These are phyloP conservation scores for Colletotrichum trifolii DNA, from an alignment of 2,329 filamentous ascomycete genomes.

Conservation along the genomic window DNA sequence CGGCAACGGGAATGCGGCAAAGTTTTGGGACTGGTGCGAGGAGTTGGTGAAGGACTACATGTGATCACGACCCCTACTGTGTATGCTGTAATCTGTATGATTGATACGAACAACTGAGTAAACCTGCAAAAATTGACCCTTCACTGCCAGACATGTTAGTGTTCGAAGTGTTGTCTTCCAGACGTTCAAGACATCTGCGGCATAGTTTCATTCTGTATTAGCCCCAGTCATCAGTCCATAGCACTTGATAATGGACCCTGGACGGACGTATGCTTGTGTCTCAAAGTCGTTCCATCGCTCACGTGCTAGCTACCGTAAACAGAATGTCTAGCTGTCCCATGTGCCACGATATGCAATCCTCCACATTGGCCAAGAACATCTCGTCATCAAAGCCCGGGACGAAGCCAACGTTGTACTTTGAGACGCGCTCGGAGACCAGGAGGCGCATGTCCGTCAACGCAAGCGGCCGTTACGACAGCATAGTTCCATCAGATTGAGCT, in stretches of 20 bases:
- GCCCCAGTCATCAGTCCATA: too few species aligned
- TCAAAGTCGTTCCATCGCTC: neutral
- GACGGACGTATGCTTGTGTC: neutral
- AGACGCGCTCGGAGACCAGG: neutral
- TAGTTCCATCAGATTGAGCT: too few species aligned
- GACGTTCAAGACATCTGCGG: too few species aligned
- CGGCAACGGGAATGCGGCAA: constrained; percentile 41
- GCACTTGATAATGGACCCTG: too few species aligned
- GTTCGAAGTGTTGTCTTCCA: neutral
- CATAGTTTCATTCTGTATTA: too few species aligned
- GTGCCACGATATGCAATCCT: constrained; percentile 6
- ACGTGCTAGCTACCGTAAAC: neutral
- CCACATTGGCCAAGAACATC: neutral
- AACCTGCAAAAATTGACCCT: neutral
- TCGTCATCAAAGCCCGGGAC: neutral
- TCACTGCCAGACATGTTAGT: neutral
- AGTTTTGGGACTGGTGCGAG: constrained; percentile 46
- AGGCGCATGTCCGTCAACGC: constrained; percentile 3
- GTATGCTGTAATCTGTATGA: neutral
- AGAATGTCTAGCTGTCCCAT: neutral
- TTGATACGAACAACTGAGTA: neutral
- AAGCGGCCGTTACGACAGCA: constrained; percentile 1
- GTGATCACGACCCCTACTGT: neutral
- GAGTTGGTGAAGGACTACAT: constrained; percentile 12
- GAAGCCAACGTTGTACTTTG: neutral